Evolutionary conservation across 495 filamentous ascomycete genomes (phyloP), one percentile per base, ranked within the genome.

Genomic region (Neurospora hispaniola): DNA sequence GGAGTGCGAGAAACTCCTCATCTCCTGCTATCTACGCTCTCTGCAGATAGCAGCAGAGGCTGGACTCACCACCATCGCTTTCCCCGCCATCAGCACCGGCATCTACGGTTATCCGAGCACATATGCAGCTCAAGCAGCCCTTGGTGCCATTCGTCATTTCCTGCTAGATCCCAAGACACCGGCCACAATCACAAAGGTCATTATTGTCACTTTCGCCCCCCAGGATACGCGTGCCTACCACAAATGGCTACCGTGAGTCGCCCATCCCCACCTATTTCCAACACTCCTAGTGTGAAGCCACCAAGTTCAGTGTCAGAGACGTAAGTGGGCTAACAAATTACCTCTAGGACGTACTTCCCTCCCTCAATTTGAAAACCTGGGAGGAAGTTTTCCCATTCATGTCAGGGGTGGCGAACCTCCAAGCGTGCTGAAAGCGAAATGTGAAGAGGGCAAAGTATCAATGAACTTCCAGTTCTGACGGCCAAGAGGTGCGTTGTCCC

Each of bases 71-170:
- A 91, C 86, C 69, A 88, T 99, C 71, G 96, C 93, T 0, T 98
- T 99, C 77, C 86, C 88, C 35, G 90, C 89, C 42, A 81, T 99
- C 69, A 96, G 93, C 76, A 97, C 95, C 11, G 96, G 96, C 2
- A 78, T 97, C 0, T 98, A 97, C 79, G 93, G 94, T 8, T 99
- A 96, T 79, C 95, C 94, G 5, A 91, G 88, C 76, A 73, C 77
- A 3, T 84, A 89, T 41, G 96, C 95, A 16, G 93, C 93, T 1
- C 76, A 82, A 27, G 84, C 88, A 48, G 96, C 92, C 3, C 80
- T 91, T 70, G 82, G 85, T 42, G 89, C 92, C 12, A 90, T 96
- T 20, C 88, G 90, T 69, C 80, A 84, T 40, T 98, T 93, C 77
- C 77, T 98, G 72, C 88, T 27, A 12, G 59, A 90, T 23, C 79